A percentile compares a stretch with the other conserved stretches of the same genome.
These are phyloP conservation scores for Blepharisma japonicum DNA, from an alignment of 73 alveolate genomes.

Conservation along the genomic window DNA sequence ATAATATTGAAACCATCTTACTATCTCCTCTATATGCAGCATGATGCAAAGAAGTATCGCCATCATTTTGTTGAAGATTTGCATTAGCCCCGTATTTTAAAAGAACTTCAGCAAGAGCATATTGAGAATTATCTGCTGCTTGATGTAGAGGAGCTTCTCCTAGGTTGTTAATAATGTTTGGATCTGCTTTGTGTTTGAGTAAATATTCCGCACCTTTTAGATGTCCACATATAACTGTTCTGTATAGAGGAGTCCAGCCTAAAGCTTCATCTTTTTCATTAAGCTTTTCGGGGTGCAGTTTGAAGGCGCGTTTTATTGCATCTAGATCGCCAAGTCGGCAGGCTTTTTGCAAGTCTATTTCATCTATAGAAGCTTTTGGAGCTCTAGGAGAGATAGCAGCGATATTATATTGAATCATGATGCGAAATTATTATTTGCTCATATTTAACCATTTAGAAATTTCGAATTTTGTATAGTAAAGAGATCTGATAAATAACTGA, in stretches of 20 bases:
- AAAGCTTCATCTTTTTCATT: conserved; percentile 24
- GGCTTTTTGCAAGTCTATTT: conserved; percentile 27
- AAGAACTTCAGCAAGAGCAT: conserved; percentile 17
- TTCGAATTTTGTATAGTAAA: too few species aligned
- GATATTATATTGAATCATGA: too few species aligned
- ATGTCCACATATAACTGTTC: conserved; percentile 34
- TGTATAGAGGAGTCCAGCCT: conserved; percentile 35
- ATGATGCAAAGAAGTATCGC: conserved; percentile 37
- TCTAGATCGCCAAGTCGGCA: conserved; percentile 27
- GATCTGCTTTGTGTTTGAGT: conserved; percentile 23
- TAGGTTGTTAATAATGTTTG: conserved; percentile 17
- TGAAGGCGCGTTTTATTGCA: conserved; percentile 3
- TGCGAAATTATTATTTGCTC: too few species aligned
- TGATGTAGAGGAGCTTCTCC: conserved; percentile 32
- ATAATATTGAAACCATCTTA: background rate
- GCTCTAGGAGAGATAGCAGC: too few species aligned
- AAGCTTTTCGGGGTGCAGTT: background rate
- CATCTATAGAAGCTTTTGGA: background rate
- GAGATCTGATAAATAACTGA: too few species aligned
- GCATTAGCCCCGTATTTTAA: conserved; percentile 21
- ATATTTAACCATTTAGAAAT: too few species aligned
- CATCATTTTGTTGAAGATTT: conserved; percentile 19
- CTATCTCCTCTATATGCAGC: conserved; percentile 27
- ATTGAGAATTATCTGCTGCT: conserved; percentile 34
- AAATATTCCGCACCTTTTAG: conserved; percentile 19